A percentile compares a stretch with the other conserved stretches of the same genome.
phyloP scores from a whole-genome alignment of 345 rosid species.

The Heritiera littoralis region DNA sequence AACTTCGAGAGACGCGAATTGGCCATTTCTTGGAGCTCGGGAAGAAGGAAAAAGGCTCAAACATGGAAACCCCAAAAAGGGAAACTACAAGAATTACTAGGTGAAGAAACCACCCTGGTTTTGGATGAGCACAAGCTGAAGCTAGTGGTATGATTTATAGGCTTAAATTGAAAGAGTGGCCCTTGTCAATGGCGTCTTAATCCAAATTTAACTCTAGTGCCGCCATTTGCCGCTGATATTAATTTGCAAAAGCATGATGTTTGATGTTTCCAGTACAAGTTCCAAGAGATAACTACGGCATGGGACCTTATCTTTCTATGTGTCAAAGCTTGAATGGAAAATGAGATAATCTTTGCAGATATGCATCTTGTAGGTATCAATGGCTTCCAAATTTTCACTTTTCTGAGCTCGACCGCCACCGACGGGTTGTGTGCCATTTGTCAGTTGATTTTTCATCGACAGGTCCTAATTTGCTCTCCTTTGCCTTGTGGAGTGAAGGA shows the following conservation, averaged over 20 bases:
- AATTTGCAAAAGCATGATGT: slow-evolving; percentile 19
- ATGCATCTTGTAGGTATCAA: slow-evolving; percentile 30
- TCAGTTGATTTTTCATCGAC: slow-evolving; percentile 15
- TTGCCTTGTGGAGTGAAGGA: neutral
- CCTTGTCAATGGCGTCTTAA: slow-evolving; percentile 16
- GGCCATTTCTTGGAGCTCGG: slow-evolving; percentile 44
- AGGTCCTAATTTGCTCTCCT: neutral
- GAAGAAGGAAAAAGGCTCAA: neutral
- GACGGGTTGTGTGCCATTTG: slow-evolving; percentile 25
- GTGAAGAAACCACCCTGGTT: slow-evolving; percentile 5
- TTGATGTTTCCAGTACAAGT: neutral
- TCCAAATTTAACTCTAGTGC: slow-evolving; percentile 31
- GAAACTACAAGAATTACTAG: neutral
- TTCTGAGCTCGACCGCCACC: slow-evolving; percentile 18
- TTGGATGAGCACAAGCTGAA: slow-evolving; percentile 25
- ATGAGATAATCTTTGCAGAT: slow-evolving; percentile 28
- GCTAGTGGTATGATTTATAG: slow-evolving; percentile 30
- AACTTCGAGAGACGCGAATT: slow-evolving; percentile 64
- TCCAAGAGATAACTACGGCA: neutral
- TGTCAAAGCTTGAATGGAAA: slow-evolving; percentile 36
- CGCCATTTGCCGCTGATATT: slow-evolving; percentile 37
- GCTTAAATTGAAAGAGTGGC: slow-evolving; percentile 32
- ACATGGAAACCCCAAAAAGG: neutral
- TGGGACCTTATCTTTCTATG: slow-evolving; percentile 22
- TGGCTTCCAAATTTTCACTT: slow-evolving; percentile 36